These are phyloP conservation scores for Pseudoperonospora humuli DNA, from an alignment of 352 stramenopile species.

Conservation along the genomic window DNA sequence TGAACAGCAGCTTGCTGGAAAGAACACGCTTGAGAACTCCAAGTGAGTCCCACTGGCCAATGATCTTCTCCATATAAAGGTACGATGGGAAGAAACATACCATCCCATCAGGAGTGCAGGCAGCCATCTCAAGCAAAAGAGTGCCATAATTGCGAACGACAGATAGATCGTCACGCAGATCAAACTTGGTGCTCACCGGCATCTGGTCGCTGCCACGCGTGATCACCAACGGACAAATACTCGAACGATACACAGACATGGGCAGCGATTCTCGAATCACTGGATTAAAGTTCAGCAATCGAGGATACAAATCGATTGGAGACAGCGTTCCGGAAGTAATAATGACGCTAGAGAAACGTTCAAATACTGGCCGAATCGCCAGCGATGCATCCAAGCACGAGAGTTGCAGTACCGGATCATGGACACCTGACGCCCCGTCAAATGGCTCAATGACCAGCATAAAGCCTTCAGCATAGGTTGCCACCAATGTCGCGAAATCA, in stretches of 20 bases:
- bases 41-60: conserved; percentile 93
- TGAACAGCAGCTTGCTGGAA: conserved; percentile 97
- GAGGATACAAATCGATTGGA: conserved; percentile 98
- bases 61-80: conserved; percentile 98
- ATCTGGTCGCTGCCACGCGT: conserved; percentile 95
- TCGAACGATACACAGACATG: conserved; percentile 97
- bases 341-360: conserved; percentile 86
- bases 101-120: conserved; percentile 94
- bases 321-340: conserved; percentile 94
- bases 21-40: conserved; percentile 91
- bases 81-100: conserved; percentile 99
- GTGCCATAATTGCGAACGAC: conserved; percentile 96
- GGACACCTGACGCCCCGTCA: conserved; percentile 63
- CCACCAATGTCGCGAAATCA: conserved; percentile 95
- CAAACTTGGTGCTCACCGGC: conserved; percentile 93
- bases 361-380: conserved; percentile 97
- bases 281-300: conserved; percentile 96
- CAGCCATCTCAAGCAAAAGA: conserved; percentile 92
- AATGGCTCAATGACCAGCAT: conserved; percentile 97
- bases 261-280: conserved; percentile 93
- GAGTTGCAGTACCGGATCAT: conserved; percentile 87
- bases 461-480: conserved; percentile 97
- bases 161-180: conserved; percentile 75
- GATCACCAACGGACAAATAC: conserved; percentile 97
- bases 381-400: conserved; percentile 96